Base-by-base conservation (phyloP, 495 filamentous ascomycete genomes). In the Penicillium paxilli region DNA sequence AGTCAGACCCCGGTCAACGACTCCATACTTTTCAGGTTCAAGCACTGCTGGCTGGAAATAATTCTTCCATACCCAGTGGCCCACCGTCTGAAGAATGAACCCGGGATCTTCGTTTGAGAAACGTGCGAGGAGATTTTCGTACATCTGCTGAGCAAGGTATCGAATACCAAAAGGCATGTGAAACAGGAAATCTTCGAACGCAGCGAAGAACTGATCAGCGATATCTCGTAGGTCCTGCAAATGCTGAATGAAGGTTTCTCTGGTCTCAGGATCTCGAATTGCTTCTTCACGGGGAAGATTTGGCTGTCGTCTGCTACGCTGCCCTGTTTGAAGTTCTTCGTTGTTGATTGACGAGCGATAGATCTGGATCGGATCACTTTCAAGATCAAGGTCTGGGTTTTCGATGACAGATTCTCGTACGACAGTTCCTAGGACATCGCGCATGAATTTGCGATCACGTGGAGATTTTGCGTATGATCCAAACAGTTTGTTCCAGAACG, bases 361-460 rank as follows among this genome's bases (percentile, higher is more conserved):
- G 46, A 99, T 99, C 60, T 97, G 93, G 78, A 98, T 88, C 0
- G 94, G 94, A 65, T 99, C 94, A 63, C 93, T 96, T 70, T 99
- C 94, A 14, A 99, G 79, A 60, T 98, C 92, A 47, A 98, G 77
- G 8, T 87, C 86, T 6, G 89, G 86, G 56, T 96, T 95, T 25
- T 96, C 93, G 41, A 97, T 87, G 65, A 98, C 87, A 62, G 91
- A 90, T 56, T 94, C 86, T 55, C 86, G 85, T 54, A 98, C 87
- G 28, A 97, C 70, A 7, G 89, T 83, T 12, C 90, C 91, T 10
- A 97, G 71, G 9, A 96, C 75, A 59, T 94, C 89, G 26, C 89
- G 84, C 63, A 98, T 79, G 70, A 90, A 99, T 58, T 96, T 96
- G 47, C 94, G 85, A 66, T 97, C 92, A 28, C 90, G 83, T 22